These are phyloP conservation scores for Centrapalus pauciflorus DNA, from an alignment of 129 eudicot genomes.

Conservation along the genomic window DNA sequence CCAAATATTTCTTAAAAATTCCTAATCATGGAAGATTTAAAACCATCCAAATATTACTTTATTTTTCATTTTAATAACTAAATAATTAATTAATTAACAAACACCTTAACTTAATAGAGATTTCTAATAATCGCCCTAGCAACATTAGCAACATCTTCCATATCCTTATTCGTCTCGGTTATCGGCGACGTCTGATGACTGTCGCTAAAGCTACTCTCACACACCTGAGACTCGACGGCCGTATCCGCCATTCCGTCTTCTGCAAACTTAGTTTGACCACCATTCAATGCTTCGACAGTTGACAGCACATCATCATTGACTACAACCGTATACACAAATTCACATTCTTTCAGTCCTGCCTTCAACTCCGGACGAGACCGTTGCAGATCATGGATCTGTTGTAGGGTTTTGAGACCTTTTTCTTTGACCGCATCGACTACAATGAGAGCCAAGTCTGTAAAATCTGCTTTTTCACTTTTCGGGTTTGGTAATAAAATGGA, in stretches of 20 bases:
- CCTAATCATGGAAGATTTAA: too few species aligned
- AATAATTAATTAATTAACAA: too few species aligned
- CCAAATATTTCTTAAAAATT: too few species aligned
- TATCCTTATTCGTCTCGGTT: background rate
- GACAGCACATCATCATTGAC: conserved; percentile 26
- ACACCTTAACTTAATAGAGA: conserved; percentile 7
- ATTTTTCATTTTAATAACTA: too few species aligned
- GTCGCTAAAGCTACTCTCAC: conserved; percentile 26
- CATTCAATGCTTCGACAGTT: conserved; percentile 18
- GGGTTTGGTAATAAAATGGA: conserved; percentile 30
- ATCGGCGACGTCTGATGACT: conserved; percentile 20
- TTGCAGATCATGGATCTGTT: background rate
- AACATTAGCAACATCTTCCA: conserved; percentile 29
- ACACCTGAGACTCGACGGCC: conserved; percentile 23
- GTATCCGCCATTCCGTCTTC: conserved; percentile 44
- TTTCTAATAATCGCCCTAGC: conserved; percentile 33
- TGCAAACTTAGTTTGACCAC: conserved; percentile 37
- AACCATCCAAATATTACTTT: too few species aligned
- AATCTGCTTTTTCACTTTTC: conserved; percentile 37
- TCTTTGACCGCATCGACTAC: conserved; percentile 28
- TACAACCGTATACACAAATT: conserved; percentile 14
- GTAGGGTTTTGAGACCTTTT: conserved; percentile 9
- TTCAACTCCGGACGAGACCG: conserved; percentile 1
- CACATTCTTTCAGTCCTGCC: conserved; percentile 21
- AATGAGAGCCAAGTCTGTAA: conserved; percentile 31